phyloP scores from a whole-genome alignment of 306 rosid species.

The Chamaecrista fasciculata region DNA sequence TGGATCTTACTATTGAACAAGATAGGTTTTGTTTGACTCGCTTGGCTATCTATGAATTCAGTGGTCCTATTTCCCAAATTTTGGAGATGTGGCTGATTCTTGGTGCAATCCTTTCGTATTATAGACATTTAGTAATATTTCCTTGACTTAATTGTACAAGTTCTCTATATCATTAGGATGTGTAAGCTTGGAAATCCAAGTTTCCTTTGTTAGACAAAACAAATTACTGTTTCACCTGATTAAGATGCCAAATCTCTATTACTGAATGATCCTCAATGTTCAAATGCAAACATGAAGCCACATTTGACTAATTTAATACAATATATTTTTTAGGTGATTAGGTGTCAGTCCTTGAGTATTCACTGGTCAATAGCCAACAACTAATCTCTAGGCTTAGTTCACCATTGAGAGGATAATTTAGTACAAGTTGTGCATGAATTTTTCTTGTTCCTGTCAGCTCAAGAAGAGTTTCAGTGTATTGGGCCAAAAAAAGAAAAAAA shows the following conservation, averaged over 20 bases:
- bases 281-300: not conserved
- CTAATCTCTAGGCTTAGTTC: no score
- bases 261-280: not conserved
- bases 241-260: not conserved
- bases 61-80: constrained; percentile 23
- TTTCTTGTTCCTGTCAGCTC: no score
- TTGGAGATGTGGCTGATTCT: constrained; percentile 21
- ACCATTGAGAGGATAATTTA: no score
- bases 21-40: constrained; percentile 16
- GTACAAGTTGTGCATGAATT: no score
- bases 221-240: not conserved
- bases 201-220: not conserved
- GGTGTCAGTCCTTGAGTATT: no score
- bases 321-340: no score
- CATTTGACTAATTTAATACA: not conserved
- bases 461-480: not conserved
- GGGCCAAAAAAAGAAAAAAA: no score
- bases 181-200: not conserved
- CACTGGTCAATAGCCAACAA: no score
- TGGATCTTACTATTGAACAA: constrained; percentile 27
- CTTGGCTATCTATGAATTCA: constrained; percentile 22
- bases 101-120: constrained; percentile 4
- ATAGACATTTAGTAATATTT: constrained; percentile 3
- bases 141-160: not conserved
- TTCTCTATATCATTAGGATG: not conserved